phyloP scores from a whole-genome alignment of 2,329 filamentous ascomycete species.

The Pseudocercospora crystallina region DNA sequence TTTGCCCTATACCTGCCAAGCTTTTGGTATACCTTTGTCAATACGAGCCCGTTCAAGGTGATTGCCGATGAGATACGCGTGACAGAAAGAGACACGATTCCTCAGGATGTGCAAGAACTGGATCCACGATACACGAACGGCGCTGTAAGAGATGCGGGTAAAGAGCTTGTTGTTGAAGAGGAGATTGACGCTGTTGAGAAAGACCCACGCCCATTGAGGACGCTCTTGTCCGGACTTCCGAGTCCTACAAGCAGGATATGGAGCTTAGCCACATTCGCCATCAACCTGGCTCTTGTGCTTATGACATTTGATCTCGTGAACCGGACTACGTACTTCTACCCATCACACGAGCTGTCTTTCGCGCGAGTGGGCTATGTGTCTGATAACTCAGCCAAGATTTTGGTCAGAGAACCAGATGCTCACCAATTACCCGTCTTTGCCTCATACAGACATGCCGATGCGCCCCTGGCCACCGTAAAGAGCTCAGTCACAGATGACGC shows the following conservation, averaged over 20 bases:
- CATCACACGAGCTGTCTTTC: constrained; percentile 75
- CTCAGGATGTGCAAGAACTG: constrained; percentile 24
- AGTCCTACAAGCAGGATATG: constrained; percentile 66
- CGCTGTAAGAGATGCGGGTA: constrained; percentile 42
- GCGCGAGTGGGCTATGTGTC: constrained; percentile 86
- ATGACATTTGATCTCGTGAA: constrained; percentile 78
- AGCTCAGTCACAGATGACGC: constrained; percentile 47
- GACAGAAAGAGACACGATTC: constrained; percentile 42
- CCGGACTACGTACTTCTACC: constrained; percentile 68
- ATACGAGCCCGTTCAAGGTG: constrained; percentile 34
- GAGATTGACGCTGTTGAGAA: constrained; percentile 61
- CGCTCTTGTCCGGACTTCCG: constrained; percentile 74
- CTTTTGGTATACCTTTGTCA: constrained; percentile 33
- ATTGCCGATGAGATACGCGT: constrained; percentile 37
- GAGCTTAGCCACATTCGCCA: constrained; percentile 55
- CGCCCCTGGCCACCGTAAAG: constrained; percentile 16
- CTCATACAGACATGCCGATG: constrained; percentile 53
- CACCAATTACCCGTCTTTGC: constrained; percentile 73
- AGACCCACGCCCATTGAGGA: constrained; percentile 58
- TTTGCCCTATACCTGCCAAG: constrained; percentile 48
- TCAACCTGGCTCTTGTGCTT: constrained; percentile 69
- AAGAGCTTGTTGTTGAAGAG: constrained; percentile 62
- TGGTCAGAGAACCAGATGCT: constrained; percentile 81
- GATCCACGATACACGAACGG: constrained; percentile 29
- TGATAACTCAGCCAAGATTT: constrained; percentile 71